phyloP scores from a whole-genome alignment of 2,329 filamentous ascomycete genomes.

The Clonostachys byssicola region DNA sequence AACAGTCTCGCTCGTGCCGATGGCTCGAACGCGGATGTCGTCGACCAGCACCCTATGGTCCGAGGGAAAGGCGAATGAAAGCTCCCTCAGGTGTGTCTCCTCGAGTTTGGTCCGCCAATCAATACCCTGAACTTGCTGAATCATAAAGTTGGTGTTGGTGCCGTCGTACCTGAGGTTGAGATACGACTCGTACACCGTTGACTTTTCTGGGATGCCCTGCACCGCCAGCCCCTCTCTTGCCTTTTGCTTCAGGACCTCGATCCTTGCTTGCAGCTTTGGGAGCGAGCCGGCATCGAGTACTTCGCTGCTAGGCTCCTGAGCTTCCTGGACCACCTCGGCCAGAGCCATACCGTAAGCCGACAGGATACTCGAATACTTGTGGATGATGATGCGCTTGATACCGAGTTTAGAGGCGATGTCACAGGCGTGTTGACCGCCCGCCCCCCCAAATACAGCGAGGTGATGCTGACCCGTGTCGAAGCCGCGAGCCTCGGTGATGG shows the following conservation, averaged over 20 bases:
- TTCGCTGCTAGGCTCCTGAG: constrained; percentile 14
- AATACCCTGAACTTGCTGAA: constrained; percentile 9
- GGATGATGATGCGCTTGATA: constrained; percentile 21
- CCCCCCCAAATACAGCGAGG: constrained; percentile 14
- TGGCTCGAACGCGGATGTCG: constrained; percentile 33
- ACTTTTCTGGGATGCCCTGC: neutral
- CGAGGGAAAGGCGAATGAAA: constrained; percentile 29
- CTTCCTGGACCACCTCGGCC: constrained; percentile 23
- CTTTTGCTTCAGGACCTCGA: too few species aligned
- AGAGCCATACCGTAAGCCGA: constrained; percentile 27
- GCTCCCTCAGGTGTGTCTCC: constrained; percentile 26
- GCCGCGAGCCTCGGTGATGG: constrained; percentile 18
- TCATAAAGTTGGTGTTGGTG: constrained; percentile 36
- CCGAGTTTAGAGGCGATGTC: constrained; percentile 20
- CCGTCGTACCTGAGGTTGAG: constrained; percentile 39
- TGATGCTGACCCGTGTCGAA: constrained; percentile 16
- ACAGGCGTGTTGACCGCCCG: constrained; percentile 20
- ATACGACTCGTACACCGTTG: constrained; percentile 34
- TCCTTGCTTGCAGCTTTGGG: too few species aligned
- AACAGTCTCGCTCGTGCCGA: constrained; percentile 14
- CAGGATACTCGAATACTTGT: constrained; percentile 23
- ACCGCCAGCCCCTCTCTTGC: neutral
- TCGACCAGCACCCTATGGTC: constrained; percentile 32
- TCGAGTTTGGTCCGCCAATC: neutral
- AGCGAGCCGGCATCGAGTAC: too few species aligned